Conservation (phyloP, 352 stramenopile species). For the Phytophthora palmivora region DNA sequence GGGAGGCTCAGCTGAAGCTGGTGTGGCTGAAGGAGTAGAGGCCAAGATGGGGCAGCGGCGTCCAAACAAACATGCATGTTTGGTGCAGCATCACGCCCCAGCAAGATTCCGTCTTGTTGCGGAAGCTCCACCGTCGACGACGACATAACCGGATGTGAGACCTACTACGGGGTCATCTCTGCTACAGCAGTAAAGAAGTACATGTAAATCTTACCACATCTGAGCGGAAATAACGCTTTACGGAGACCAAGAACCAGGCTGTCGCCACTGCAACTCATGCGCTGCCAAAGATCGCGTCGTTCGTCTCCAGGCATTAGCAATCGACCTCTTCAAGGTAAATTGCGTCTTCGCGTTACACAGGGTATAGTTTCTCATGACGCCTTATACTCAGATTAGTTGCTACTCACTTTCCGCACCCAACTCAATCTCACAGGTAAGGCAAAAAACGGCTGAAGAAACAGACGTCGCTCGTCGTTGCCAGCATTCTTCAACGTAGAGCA, state of each 20-base stretch:
- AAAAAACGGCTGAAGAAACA: not conserved
- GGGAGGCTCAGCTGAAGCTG: constrained; percentile 34
- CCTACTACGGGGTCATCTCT: too few species aligned
- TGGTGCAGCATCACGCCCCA: constrained; percentile 6
- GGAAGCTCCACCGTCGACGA: too few species aligned
- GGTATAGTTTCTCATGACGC: not conserved
- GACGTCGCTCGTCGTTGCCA: too few species aligned
- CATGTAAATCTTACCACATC: too few species aligned
- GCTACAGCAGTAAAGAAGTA: too few species aligned
- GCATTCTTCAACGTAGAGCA: too few species aligned
- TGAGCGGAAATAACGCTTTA: too few species aligned
- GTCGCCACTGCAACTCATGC: too few species aligned
- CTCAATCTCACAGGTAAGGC: not conserved
- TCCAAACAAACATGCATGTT: constrained; percentile 19
- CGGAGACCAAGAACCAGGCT: too few species aligned
- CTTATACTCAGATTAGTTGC: too few species aligned
- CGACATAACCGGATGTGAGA: too few species aligned
- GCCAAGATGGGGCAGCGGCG: constrained; percentile 13
- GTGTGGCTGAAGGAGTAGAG: constrained; percentile 5
- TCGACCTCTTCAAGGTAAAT: constrained; percentile 7
- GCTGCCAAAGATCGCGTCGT: not conserved
- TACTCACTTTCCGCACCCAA: not conserved
- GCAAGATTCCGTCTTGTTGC: constrained; percentile 1
- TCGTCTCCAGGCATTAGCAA: constrained; percentile 6
- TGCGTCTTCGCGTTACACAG: not conserved